These are phyloP conservation scores for Neonothopanus nambi DNA, from an alignment of 1,284 basidiomycete genomes.

Conservation along the genomic window DNA sequence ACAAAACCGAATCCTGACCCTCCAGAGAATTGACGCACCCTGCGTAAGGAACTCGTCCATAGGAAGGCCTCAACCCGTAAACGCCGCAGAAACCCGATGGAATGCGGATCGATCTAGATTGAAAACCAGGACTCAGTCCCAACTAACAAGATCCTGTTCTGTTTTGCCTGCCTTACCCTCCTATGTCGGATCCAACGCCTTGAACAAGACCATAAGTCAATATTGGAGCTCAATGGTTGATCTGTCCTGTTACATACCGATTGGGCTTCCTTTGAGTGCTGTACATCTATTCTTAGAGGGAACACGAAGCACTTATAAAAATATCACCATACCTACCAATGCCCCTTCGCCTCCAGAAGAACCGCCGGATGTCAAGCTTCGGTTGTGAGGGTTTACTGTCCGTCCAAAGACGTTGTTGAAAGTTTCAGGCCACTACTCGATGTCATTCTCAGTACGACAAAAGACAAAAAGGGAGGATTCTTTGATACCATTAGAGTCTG, in stretches of 20 bases:
- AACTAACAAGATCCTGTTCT: constrained; percentile 9
- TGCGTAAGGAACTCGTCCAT: constrained; percentile 68
- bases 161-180: constrained; percentile 44
- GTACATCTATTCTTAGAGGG: constrained; percentile 21
- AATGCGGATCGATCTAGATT: constrained; percentile 61
- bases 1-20: constrained; percentile 72
- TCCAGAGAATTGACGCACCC: constrained; percentile 63
- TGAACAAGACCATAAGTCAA: not conserved
- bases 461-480: not conserved
- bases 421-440: constrained; percentile 50
- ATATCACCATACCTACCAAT: constrained; percentile 36
- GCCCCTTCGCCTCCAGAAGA: constrained; percentile 61
- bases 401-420: constrained; percentile 58
- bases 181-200: constrained; percentile 74
- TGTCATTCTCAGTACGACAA: not conserved
- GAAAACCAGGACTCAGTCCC: not conserved
- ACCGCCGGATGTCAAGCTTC: constrained; percentile 50
- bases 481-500: constrained; percentile 53
- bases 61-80: constrained; percentile 74
- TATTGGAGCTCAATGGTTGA: not conserved
- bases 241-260: constrained; percentile 38
- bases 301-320: constrained; percentile 1
- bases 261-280: constrained; percentile 60
- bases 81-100: constrained; percentile 67
- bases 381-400: constrained; percentile 60